Percentiles rank a stretch among this genome's conserved stretches.
Evolutionary conservation across 1,284 basidiomycete genomes (phyloP).

Genomic region (Blastosporella zonata): DNA sequence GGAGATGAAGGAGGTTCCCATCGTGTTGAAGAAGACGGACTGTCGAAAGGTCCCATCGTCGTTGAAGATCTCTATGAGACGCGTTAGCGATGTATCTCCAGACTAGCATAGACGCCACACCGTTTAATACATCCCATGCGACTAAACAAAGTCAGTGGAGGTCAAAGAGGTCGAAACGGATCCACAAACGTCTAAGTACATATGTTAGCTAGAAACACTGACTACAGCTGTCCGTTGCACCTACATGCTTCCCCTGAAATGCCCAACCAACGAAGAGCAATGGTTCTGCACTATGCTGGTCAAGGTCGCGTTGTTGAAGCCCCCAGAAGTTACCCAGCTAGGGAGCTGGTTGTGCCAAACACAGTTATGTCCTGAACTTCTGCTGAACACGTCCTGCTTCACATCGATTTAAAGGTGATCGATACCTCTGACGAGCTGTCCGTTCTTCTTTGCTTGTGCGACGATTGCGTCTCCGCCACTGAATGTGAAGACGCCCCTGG

Average conservation of each 20-base stretch:
- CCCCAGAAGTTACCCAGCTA: conserved; percentile 44
- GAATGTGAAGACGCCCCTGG: conserved; percentile 46
- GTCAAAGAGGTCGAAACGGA: background rate
- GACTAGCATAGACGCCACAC: conserved; percentile 29
- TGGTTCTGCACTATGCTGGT: conserved; percentile 44
- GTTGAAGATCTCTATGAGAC: conserved; percentile 45
- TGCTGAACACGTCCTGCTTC: conserved; percentile 5
- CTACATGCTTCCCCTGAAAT: conserved; percentile 49
- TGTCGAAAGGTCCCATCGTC: conserved; percentile 52
- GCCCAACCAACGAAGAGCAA: conserved; percentile 43
- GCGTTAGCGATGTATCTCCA: background rate
- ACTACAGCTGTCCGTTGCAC: conserved; percentile 15
- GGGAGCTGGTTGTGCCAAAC: conserved; percentile 58
- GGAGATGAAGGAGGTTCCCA: conserved; percentile 35
- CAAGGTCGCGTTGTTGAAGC: conserved; percentile 40
- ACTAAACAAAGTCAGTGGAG: conserved; percentile 10
- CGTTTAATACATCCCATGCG: conserved; percentile 36
- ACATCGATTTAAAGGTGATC: background rate
- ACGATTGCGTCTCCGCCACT: conserved; percentile 42
- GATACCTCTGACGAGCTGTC: conserved; percentile 36
- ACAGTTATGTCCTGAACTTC: conserved; percentile 40
- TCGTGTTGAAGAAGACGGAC: conserved; percentile 35
- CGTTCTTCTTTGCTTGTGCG: conserved; percentile 39
- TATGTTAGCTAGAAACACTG: conserved; percentile 9
- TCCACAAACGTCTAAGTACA: conserved; percentile 20